Base-by-base conservation (phyloP, 352 stramenopile genomes). In the Phytopythium ostracodes region DNA sequence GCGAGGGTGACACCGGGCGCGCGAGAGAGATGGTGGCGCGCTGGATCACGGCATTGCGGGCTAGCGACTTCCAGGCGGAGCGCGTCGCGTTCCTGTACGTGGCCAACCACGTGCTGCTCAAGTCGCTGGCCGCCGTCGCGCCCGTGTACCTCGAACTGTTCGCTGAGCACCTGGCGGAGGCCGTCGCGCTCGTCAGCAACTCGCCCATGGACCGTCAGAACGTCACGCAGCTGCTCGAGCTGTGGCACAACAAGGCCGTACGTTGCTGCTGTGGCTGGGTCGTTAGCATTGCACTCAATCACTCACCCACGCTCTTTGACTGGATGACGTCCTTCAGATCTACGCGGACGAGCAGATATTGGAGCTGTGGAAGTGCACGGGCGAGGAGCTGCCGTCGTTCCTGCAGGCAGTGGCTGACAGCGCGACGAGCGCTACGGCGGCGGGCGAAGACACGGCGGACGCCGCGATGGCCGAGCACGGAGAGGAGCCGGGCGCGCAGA, bases 51-150 rank as follows among this genome's bases (percentile, higher is more conserved):
- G 78, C 73, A 47, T 70, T 94, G 59, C 77, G 83, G 17, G 66
- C 73, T 38, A 89, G 79, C 66, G 85, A 92, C 67, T 85, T 91
- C 62, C 81, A 92, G 66, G 83, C 80, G 20, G 85, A 94, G 63
- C 82, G 85, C 60, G 75, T 94, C 36, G 82, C 85, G 14, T 94
- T 88, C 66, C 73, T 94, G 6, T 94, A 90, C 57, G 85, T 94
- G 54, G 82, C 85, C 59, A 94, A 94, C 60, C 85, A 94, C 67
- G 85, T 94, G 62, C 71, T 94, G 24, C 84, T 87, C 56, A 94
- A 94, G 66, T 83, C 74, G 18, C 59, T 81, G 14, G 47, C 43
- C 22, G 46, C 55, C 46, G 62, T 66, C 44, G 42, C 53, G 20
- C 47, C 40, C 40, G 11, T 71, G 4, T 81, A 74, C 56, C 64